Conservation (phyloP, 2,329 filamentous ascomycete species). For the Lasiodiplodia citricola region DNA sequence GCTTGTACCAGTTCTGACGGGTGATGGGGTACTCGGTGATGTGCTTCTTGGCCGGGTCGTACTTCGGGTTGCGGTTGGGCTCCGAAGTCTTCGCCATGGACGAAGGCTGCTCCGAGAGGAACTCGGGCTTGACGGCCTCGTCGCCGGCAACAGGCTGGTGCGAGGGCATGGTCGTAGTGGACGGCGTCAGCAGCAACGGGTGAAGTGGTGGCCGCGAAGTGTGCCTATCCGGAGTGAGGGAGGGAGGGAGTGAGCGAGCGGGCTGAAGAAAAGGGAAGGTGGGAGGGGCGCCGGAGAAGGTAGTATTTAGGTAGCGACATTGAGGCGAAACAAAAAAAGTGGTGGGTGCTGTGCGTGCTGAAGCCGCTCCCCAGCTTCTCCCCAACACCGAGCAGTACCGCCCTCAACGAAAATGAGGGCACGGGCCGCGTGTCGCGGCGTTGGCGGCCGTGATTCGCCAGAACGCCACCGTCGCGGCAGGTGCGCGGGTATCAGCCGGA, state of each 20-base stretch:
- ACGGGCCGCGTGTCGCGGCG: slow-evolving; percentile 11
- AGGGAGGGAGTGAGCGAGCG: slow-evolving; percentile 25
- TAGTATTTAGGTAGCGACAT: slow-evolving; percentile 14
- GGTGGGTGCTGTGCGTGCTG: slow-evolving; percentile 9
- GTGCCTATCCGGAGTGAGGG: neutral
- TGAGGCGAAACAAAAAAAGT: slow-evolving; percentile 15
- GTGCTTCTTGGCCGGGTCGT: slow-evolving; percentile 73
- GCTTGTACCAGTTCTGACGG: slow-evolving; percentile 83
- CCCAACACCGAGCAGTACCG: slow-evolving; percentile 25
- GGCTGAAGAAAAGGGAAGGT: slow-evolving; percentile 31
- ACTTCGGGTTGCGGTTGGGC: slow-evolving; percentile 58
- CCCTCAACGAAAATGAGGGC: slow-evolving; percentile 26
- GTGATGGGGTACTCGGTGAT: slow-evolving; percentile 86
- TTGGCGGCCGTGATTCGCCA: neutral
- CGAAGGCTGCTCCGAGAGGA: slow-evolving; percentile 50
- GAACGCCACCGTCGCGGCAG: slow-evolving; percentile 5
- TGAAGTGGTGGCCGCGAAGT: slow-evolving; percentile 12
- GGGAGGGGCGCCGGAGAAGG: slow-evolving; percentile 36
- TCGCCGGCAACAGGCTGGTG: slow-evolving; percentile 56
- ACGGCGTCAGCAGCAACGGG: neutral
- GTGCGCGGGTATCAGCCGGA: slow-evolving; percentile 20
- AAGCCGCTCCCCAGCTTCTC: slow-evolving; percentile 21
- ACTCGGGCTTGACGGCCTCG: slow-evolving; percentile 56
- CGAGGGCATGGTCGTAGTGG: slow-evolving; percentile 54
- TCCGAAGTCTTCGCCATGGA: slow-evolving; percentile 56